Conservation (phyloP, 495 filamentous ascomycete species). For the Podospora pseudopauciseta region DNA sequence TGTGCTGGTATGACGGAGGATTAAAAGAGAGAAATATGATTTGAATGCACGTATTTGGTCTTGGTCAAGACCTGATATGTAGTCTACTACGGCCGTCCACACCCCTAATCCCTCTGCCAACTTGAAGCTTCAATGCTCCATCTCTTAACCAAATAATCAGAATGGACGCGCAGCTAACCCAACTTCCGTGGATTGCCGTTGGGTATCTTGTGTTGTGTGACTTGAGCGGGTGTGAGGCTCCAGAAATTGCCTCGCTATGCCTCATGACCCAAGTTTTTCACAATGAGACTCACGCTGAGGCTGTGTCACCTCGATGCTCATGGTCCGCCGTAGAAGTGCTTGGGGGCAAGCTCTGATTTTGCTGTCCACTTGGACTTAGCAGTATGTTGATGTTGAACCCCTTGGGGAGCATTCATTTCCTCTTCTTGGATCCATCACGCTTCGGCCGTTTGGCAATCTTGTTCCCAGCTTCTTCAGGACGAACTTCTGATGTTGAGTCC, state of each 20-base stretch:
- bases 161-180: neutral
- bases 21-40: neutral
- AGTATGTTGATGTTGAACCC: neutral
- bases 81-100: neutral
- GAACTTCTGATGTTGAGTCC: conserved; percentile 21
- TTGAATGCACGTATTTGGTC: neutral
- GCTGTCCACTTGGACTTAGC: neutral
- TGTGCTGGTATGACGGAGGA: neutral
- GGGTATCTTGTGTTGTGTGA: neutral
- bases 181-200: neutral
- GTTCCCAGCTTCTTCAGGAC: conserved; percentile 10
- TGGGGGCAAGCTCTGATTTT: neutral
- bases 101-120: neutral
- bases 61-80: neutral
- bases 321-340: neutral
- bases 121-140: neutral
- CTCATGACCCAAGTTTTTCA: neutral
- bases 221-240: neutral
- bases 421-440: conserved; percentile 31
- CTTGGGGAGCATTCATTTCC: conserved; percentile 16
- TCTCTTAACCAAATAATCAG: neutral
- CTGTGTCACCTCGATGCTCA: neutral
- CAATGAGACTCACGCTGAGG: neutral
- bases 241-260: neutral
- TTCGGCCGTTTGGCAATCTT: conserved; percentile 26